phyloP scores from a whole-genome alignment of 108 stramenopile genomes.

The Cyclotella choctawhatcheeana region DNA sequence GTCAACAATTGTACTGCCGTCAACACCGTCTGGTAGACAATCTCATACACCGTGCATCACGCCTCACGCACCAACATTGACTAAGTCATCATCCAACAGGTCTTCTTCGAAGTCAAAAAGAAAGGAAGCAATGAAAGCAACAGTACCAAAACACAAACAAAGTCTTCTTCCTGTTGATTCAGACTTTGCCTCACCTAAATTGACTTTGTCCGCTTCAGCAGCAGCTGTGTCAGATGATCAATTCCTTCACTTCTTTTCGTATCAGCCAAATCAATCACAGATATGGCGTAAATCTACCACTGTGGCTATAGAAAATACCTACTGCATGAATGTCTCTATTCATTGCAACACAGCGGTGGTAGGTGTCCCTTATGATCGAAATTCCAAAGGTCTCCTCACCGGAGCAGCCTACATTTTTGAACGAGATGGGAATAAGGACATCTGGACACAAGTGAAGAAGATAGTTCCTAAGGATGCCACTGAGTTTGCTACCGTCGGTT shows the following conservation, averaged over 20 bases:
- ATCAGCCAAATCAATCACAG: neutral
- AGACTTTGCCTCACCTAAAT: slow-evolving; percentile 19
- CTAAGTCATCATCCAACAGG: neutral
- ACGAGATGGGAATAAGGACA: slow-evolving; percentile 23
- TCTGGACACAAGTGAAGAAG: slow-evolving; percentile 46
- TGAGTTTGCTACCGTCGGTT: slow-evolving; percentile 36
- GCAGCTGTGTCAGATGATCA: slow-evolving; percentile 21
- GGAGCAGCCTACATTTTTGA: slow-evolving; percentile 50
- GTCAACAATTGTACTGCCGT: too few relatives aligned
- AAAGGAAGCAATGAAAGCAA: neutral
- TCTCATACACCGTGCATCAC: neutral
- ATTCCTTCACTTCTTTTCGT: slow-evolving; percentile 24
- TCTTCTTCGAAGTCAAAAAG: neutral
- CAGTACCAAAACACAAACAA: slow-evolving; percentile 14
- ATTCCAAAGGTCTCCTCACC: slow-evolving; percentile 33
- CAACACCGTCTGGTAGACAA: neutral
- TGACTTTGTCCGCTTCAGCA: neutral
- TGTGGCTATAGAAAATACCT: slow-evolving; percentile 39
- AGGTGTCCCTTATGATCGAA: slow-evolving; percentile 47
- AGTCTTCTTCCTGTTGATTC: slow-evolving; percentile 8
- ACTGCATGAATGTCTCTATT: slow-evolving; percentile 23
- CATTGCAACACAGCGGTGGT: slow-evolving; percentile 27
- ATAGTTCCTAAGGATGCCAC: slow-evolving; percentile 35
- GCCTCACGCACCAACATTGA: neutral
- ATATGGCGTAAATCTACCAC: slow-evolving; percentile 42